These are phyloP conservation scores for Leccinellum luteum DNA, from an alignment of 768 basidiomycete genomes.

Conservation along the genomic window DNA sequence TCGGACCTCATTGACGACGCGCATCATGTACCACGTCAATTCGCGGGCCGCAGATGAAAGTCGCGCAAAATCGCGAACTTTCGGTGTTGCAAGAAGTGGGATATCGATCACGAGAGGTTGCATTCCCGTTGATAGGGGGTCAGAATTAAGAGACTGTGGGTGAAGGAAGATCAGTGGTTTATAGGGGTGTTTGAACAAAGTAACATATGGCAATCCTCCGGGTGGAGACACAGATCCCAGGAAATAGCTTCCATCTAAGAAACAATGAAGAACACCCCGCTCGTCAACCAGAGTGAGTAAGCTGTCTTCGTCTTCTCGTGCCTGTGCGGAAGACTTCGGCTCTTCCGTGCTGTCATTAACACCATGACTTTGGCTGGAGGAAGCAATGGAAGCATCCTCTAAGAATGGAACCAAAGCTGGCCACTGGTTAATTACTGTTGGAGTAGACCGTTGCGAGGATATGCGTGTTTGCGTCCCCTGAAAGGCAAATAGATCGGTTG, in stretches of 20 bases:
- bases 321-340: conserved; percentile 23
- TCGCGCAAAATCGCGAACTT: conserved; percentile 66
- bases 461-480: conserved; percentile 61
- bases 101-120: conserved; percentile 49
- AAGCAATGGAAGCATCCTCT: conserved; percentile 58
- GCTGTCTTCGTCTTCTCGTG: conserved; percentile 56
- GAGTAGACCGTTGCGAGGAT: conserved; percentile 43
- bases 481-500: conserved; percentile 79
- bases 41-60: conserved; percentile 69
- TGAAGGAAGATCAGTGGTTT: conserved; percentile 51
- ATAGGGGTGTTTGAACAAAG: conserved; percentile 43
- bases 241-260: conserved; percentile 74
- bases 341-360: conserved; percentile 26
- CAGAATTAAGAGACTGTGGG: conserved; percentile 31
- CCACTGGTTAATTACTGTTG: conserved; percentile 65
- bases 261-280: conserved; percentile 56
- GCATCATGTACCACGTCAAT: conserved; percentile 67
- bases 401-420: conserved; percentile 59
- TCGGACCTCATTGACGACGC: conserved; percentile 71
- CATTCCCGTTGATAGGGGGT: conserved; percentile 24
- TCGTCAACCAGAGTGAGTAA: conserved; percentile 61
- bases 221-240: conserved; percentile 49
- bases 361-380: conserved; percentile 37
- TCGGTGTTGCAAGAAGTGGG: conserved; percentile 54
- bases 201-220: conserved; percentile 32